Evolutionary conservation across 257 asterid species (phyloP).

Genomic region (Jasminum sambac): DNA sequence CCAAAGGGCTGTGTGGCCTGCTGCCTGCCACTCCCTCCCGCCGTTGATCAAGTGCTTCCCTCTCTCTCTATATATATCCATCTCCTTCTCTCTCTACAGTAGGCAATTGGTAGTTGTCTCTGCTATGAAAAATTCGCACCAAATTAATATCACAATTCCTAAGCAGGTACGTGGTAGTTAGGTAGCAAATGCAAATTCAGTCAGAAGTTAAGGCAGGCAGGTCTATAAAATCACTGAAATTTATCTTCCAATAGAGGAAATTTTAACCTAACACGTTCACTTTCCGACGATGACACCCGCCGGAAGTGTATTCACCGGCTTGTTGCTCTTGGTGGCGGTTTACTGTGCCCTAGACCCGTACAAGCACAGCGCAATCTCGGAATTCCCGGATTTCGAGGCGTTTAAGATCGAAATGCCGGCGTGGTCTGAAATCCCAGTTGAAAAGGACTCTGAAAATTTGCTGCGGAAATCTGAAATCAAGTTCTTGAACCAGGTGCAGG

Average conservation of each 20-base stretch:
- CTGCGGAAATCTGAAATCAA: conserved; percentile 81
- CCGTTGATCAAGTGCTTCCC: neutral
- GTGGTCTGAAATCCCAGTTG: conserved; percentile 67
- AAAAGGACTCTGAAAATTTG: conserved; percentile 52
- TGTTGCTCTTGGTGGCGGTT: conserved; percentile 56
- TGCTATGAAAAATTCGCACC: neutral
- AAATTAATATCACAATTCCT: neutral
- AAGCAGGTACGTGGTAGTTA: neutral
- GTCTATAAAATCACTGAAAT: neutral
- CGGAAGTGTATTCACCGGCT: conserved; percentile 38
- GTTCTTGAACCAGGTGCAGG: conserved; percentile 76
- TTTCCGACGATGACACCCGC: conserved; percentile 39
- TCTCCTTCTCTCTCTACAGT: neutral
- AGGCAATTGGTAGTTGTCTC: conserved; percentile 2
- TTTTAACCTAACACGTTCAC: neutral
- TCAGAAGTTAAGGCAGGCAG: neutral
- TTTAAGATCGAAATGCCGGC: conserved; percentile 66
- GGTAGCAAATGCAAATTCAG: neutral
- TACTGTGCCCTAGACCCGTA: conserved; percentile 94
- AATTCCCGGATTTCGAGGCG: conserved; percentile 64
- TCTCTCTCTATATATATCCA: neutral
- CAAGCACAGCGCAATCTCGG: conserved; percentile 60
- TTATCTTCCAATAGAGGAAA: neutral
- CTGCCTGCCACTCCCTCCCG: neutral
- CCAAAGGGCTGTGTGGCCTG: neutral